Percentiles rank a stretch among this genome's conserved stretches.
Conservation (phyloP, 495 filamentous ascomycete genomes). For the Clohesyomyces aquaticus region DNA sequence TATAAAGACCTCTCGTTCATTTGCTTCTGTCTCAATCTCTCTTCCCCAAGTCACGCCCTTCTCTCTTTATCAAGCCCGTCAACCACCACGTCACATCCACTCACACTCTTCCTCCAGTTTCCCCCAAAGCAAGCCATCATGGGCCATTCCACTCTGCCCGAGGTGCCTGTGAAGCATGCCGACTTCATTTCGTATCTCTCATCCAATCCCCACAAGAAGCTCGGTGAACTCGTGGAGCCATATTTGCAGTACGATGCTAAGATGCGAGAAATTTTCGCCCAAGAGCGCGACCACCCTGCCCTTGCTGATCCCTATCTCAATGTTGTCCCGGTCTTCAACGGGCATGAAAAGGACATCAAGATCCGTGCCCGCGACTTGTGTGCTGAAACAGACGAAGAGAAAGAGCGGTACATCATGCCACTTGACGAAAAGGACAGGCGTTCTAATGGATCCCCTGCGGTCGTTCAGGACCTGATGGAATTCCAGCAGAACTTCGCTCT, state of each 20-base stretch:
- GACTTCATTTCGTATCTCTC: slow-evolving; percentile 53
- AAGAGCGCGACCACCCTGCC: slow-evolving; percentile 62
- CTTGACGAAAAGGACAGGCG: slow-evolving; percentile 63
- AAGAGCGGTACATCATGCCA: slow-evolving; percentile 71
- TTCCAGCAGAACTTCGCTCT: slow-evolving; percentile 77
- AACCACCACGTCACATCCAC: not conserved
- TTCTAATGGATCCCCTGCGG: slow-evolving; percentile 61
- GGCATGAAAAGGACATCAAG: slow-evolving; percentile 59
- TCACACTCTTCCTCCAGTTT: not conserved
- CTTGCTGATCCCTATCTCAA: slow-evolving; percentile 67
- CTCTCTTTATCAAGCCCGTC: not conserved
- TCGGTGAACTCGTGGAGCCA: slow-evolving; percentile 64
- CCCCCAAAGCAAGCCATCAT: slow-evolving; percentile 6
- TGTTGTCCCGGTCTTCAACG: slow-evolving; percentile 68
- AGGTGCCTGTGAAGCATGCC: slow-evolving; percentile 49
- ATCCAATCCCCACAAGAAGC: slow-evolving; percentile 56
- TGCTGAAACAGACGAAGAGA: slow-evolving; percentile 61
- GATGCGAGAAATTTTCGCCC: slow-evolving; percentile 72
- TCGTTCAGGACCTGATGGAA: slow-evolving; percentile 65
- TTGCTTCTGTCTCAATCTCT: not conserved
- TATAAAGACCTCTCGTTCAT: not conserved
- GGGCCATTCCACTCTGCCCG: slow-evolving; percentile 41
- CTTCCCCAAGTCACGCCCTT: not conserved
- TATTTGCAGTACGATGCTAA: slow-evolving; percentile 70
- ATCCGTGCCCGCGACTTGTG: slow-evolving; percentile 66